phyloP scores from a whole-genome alignment of 176 grass and related monocot species.

The Rhynchospora tenuis region DNA sequence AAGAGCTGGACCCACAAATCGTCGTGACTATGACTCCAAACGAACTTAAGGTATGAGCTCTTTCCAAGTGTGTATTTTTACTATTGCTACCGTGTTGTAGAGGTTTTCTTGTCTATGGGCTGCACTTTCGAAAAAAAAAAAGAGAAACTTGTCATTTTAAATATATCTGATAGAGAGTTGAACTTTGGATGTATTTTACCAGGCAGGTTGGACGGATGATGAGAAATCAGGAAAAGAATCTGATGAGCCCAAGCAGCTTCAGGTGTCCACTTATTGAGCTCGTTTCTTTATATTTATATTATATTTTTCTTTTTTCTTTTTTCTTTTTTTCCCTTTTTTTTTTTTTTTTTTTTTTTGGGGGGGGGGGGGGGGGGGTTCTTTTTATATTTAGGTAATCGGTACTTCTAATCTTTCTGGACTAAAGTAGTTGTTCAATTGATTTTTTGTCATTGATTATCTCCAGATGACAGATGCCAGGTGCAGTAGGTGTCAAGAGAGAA shows the following conservation, averaged over 20 bases:
- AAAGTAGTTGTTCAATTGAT: not conserved
- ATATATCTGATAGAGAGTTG: not conserved
- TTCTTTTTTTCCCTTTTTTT: too few relatives aligned
- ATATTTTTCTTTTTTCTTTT: too few relatives aligned
- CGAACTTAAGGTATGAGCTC: slow-evolving; percentile 73
- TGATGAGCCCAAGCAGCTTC: slow-evolving; percentile 53
- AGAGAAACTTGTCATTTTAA: not conserved
- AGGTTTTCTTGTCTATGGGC: not conserved
- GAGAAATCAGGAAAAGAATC: slow-evolving; percentile 75
- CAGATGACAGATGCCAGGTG: slow-evolving; percentile 95
- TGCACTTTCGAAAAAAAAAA: not conserved
- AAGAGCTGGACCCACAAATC: slow-evolving; percentile 70
- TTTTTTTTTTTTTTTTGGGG: not conserved
- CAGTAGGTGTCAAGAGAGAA: slow-evolving; percentile 67
- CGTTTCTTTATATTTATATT: not conserved
- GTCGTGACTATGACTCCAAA: slow-evolving; percentile 84
- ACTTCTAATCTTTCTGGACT: not conserved
- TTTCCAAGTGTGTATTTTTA: not conserved
- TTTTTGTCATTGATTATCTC: slow-evolving; percentile 19
- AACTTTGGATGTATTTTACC: slow-evolving; percentile 22
- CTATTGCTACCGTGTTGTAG: not conserved
- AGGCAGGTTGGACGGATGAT: slow-evolving; percentile 66
- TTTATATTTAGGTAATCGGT: not conserved
- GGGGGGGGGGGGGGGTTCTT: not conserved
- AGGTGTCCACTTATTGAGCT: slow-evolving; percentile 4